Conservation (phyloP, 495 filamentous ascomycete species). For the Collariella sp. region DNA sequence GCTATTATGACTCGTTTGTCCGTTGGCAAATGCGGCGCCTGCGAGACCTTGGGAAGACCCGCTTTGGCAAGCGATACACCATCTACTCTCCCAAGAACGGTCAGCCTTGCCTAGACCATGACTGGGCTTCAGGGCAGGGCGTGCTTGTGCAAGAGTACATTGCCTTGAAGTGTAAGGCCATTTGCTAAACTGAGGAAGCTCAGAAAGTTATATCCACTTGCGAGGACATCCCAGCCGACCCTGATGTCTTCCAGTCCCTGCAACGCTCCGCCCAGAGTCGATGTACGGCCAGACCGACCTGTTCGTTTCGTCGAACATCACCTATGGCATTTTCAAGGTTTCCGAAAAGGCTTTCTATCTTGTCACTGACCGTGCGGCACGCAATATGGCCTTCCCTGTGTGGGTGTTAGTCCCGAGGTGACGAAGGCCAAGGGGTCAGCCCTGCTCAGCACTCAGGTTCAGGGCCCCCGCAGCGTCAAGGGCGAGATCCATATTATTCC, state of each 20-base stretch:
- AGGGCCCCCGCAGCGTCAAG: conserved; percentile 84
- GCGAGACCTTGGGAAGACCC: conserved; percentile 83
- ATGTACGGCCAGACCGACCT: conserved; percentile 97
- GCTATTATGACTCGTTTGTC: conserved; percentile 94
- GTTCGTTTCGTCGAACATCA: conserved; percentile 65
- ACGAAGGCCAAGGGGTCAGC: conserved; percentile 64
- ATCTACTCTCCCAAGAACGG: conserved; percentile 94
- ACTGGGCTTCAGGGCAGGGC: conserved; percentile 82
- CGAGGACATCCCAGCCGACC: conserved; percentile 64
- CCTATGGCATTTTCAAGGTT: conserved; percentile 79
- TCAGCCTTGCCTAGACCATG: conserved; percentile 97
- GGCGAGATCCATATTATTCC: conserved; percentile 75
- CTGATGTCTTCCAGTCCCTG: conserved; percentile 77
- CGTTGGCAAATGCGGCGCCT: conserved; percentile 96
- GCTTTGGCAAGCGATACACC: conserved; percentile 88
- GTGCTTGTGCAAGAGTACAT: conserved; percentile 86
- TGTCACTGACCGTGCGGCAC: conserved; percentile 72
- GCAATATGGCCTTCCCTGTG: conserved; percentile 88
- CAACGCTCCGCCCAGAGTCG: conserved; percentile 90
- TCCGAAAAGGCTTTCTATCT: conserved; percentile 75
- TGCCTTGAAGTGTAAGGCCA: conserved; percentile 75
- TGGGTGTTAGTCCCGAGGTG: conserved; percentile 66
- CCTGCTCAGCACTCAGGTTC: conserved; percentile 72
- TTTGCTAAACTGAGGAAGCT: conserved; percentile 70
- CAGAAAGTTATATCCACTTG: conserved; percentile 47